Percentiles rank a stretch among this genome's conserved stretches.
phyloP scores from a whole-genome alignment of 805 yeast genomes.

The Candida pseudoglaebosa region DNA sequence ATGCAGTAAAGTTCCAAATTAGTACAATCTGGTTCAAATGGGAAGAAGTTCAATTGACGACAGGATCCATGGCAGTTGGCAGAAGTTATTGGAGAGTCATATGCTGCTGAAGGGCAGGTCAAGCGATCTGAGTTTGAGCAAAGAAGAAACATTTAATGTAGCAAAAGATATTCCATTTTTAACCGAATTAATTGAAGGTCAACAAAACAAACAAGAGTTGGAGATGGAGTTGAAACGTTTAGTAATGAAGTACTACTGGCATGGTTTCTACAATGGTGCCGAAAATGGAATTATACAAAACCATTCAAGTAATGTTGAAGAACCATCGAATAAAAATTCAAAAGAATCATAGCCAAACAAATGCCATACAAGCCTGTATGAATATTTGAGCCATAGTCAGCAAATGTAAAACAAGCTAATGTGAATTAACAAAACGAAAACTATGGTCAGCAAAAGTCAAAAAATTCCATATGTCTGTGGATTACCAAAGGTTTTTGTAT shows the following conservation, averaged over 20 bases:
- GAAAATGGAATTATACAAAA: slow-evolving; percentile 3
- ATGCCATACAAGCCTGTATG: no score
- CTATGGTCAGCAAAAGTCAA: no score
- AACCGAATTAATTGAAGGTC: slow-evolving; percentile 14
- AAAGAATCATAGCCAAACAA: no score
- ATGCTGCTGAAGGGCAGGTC: slow-evolving; percentile 1
- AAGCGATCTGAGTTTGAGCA: slow-evolving; percentile 2
- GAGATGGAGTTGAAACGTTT: slow-evolving; percentile 21
- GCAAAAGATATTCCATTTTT: slow-evolving; percentile 14
- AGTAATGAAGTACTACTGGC: slow-evolving; percentile 30
- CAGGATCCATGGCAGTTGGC: slow-evolving; percentile 2
- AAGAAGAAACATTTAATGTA: slow-evolving; percentile 3
- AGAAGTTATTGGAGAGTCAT: neutral
- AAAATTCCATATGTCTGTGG: no score
- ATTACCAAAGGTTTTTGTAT: no score
- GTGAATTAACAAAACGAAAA: no score
- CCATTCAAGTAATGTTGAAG: no score
- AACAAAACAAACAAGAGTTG: slow-evolving; percentile 12
- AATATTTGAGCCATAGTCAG: no score
- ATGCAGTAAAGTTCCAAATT: neutral
- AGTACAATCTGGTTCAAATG: neutral
- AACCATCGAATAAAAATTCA: no score
- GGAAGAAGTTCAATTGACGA: neutral
- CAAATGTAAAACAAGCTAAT: no score
- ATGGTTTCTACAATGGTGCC: slow-evolving; percentile 28